Percentiles rank a stretch among this genome's conserved stretches.
Evolutionary conservation across 345 rosid species (phyloP).

Genomic region (Carallia brachiata): DNA sequence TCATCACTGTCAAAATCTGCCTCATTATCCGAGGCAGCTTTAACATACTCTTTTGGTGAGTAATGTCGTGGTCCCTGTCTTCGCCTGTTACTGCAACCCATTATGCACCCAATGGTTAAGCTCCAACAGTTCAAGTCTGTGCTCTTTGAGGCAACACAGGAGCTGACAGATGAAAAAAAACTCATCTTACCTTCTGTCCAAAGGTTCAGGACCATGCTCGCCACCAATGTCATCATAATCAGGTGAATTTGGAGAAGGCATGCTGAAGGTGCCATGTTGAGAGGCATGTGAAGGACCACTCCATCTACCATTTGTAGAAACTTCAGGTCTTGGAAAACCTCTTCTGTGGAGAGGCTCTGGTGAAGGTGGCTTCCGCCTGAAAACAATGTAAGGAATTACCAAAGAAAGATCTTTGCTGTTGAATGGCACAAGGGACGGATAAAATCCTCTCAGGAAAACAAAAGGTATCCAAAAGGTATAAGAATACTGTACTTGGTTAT

Average conservation of each 20-base stretch:
- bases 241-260: conserved; percentile 53
- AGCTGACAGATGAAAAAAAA: conserved; percentile 2
- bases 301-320: conserved; percentile 67
- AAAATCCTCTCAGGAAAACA: conserved; percentile 5
- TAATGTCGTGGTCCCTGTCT: conserved; percentile 88
- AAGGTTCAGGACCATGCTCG: conserved; percentile 41
- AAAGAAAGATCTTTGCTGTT: too few species aligned
- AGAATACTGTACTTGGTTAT: conserved; percentile 66
- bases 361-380: conserved; percentile 76
- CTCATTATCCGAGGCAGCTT: conserved; percentile 85
- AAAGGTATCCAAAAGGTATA: background rate
- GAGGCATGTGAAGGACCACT: conserved; percentile 45
- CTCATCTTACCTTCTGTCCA: conserved; percentile 69
- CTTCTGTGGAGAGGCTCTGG: conserved; percentile 69
- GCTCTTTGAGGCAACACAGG: conserved; percentile 1
- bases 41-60: conserved; percentile 72
- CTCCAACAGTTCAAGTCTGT: background rate
- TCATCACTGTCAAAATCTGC: conserved; percentile 87
- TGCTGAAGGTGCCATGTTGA: conserved; percentile 46
- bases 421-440: too few species aligned
- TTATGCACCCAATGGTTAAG: conserved; percentile 11
- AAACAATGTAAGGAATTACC: background rate
- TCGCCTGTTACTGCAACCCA: conserved; percentile 56
- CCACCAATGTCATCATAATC: conserved; percentile 71
- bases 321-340: conserved; percentile 56